Conservation (phyloP, 352 stramenopile species). For the Globisporangium camurandrum region DNA sequence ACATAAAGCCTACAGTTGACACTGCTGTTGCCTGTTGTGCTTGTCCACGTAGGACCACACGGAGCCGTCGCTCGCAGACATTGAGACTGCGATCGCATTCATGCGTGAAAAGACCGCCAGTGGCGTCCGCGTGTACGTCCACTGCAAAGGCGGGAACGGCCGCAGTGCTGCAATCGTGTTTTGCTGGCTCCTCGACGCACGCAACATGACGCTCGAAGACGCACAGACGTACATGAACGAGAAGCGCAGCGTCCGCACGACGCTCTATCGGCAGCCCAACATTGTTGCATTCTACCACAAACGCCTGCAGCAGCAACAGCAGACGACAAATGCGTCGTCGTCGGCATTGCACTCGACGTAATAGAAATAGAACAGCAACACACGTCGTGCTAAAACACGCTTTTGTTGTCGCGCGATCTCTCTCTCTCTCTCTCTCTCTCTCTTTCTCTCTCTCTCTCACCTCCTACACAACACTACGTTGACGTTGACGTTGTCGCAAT, state of each 20-base stretch:
- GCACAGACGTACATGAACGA: conserved; percentile 86
- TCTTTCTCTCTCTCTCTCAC: too few species aligned
- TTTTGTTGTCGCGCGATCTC: too few species aligned
- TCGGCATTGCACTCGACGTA: too few species aligned
- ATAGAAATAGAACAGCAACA: too few species aligned
- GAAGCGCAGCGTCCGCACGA: conserved; percentile 87
- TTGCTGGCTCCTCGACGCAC: conserved; percentile 83
- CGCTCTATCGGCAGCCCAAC: conserved; percentile 85
- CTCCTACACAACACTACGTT: too few species aligned
- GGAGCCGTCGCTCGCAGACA: conserved; percentile 60
- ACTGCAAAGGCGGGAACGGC: conserved; percentile 95
- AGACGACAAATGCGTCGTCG: too few species aligned
- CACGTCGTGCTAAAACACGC: too few species aligned
- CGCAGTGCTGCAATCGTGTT: conserved; percentile 88
- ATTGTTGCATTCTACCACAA: conserved; percentile 70
- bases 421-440: too few species aligned
- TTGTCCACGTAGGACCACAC: conserved; percentile 58
- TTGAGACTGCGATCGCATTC: conserved; percentile 80
- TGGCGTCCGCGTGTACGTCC: conserved; percentile 92
- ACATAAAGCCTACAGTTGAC: not conserved
- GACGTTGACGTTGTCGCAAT: conserved; percentile 5
- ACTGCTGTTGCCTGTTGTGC: not conserved
- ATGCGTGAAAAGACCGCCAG: conserved; percentile 81
- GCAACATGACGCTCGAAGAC: conserved; percentile 62
- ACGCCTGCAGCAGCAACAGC: conserved; percentile 32